Evolutionary conservation across 495 filamentous ascomycete species (phyloP).

Genomic region (Pseudomonodictys pantanalensis): DNA sequence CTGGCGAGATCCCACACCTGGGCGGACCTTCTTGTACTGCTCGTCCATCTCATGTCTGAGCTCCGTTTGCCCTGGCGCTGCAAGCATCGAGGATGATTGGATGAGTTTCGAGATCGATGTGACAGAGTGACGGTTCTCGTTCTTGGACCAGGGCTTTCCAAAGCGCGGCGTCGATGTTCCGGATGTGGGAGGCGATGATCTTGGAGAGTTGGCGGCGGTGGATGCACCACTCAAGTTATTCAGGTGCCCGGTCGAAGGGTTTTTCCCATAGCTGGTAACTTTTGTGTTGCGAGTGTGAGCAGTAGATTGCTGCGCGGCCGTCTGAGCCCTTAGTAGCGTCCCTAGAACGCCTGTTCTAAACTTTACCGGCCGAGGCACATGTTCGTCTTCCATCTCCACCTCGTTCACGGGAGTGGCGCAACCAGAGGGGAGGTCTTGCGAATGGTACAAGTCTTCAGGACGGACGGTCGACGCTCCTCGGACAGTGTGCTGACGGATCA

Average conservation of each 20-base stretch:
- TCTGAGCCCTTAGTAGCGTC: conserved; percentile 72
- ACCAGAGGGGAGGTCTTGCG: conserved; percentile 48
- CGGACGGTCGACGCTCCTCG: neutral
- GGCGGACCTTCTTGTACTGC: conserved; percentile 29
- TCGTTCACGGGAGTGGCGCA: conserved; percentile 60
- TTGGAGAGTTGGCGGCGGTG: conserved; percentile 33
- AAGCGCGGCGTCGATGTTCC: conserved; percentile 56
- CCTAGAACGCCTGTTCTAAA: conserved; percentile 77
- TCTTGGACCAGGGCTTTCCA: conserved; percentile 60
- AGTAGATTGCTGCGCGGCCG: conserved; percentile 8
- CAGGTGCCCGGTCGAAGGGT: conserved; percentile 12
- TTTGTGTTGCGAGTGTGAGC: conserved; percentile 2
- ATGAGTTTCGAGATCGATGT: conserved; percentile 55
- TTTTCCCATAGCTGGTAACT: conserved; percentile 26
- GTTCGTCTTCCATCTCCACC: conserved; percentile 57
- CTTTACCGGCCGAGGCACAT: conserved; percentile 63
- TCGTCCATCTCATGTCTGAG: conserved; percentile 40
- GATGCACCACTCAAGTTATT: conserved; percentile 26
- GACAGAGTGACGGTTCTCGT: conserved; percentile 49
- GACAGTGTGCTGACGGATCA: conserved; percentile 23
- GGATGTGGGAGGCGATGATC: conserved; percentile 46
- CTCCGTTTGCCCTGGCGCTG: conserved; percentile 41
- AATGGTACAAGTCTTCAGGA: conserved; percentile 26
- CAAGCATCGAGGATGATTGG: conserved; percentile 55
- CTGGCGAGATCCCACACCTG: conserved; percentile 34